Evolutionary conservation across 2,329 filamentous ascomycete genomes (phyloP).

Genomic region (Colletotrichum theobromicola): DNA sequence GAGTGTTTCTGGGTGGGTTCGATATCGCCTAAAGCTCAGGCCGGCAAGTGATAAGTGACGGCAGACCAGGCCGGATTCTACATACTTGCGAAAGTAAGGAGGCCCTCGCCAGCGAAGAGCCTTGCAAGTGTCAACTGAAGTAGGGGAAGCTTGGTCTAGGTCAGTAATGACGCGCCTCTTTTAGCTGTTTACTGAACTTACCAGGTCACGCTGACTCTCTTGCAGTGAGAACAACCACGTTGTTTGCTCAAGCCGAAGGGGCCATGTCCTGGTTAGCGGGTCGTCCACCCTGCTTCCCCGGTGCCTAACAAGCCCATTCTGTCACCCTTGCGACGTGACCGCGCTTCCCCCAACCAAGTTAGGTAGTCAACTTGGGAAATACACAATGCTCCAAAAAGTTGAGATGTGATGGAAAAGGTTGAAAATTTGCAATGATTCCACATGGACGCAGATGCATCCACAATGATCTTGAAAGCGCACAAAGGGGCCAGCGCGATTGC

Average conservation of each 20-base stretch:
- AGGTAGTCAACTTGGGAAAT: neutral
- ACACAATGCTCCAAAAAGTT: neutral
- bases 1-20: neutral
- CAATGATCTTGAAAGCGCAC: neutral
- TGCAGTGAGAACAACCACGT: slow-evolving; percentile 2
- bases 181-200: neutral
- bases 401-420: slow-evolving; percentile 8
- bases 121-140: neutral
- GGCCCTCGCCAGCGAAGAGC: neutral
- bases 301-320: slow-evolving; percentile 15
- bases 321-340: slow-evolving; percentile 3
- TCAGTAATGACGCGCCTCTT: slow-evolving; percentile 8
- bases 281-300: slow-evolving; percentile 18
- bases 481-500: neutral
- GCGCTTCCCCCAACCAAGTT: slow-evolving; percentile 8
- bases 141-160: neutral
- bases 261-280: slow-evolving; percentile 16
- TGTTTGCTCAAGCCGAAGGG: slow-evolving; percentile 8
- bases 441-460: neutral
- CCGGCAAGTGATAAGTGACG: slow-evolving; percentile 15
- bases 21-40: neutral
- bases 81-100: slow-evolving; percentile 11
- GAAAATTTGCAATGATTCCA: slow-evolving; percentile 5
- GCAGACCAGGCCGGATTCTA: neutral
- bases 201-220: neutral